These are phyloP conservation scores for Colletotrichum karsti DNA, from an alignment of 2,329 filamentous ascomycete genomes.

Conservation along the genomic window DNA sequence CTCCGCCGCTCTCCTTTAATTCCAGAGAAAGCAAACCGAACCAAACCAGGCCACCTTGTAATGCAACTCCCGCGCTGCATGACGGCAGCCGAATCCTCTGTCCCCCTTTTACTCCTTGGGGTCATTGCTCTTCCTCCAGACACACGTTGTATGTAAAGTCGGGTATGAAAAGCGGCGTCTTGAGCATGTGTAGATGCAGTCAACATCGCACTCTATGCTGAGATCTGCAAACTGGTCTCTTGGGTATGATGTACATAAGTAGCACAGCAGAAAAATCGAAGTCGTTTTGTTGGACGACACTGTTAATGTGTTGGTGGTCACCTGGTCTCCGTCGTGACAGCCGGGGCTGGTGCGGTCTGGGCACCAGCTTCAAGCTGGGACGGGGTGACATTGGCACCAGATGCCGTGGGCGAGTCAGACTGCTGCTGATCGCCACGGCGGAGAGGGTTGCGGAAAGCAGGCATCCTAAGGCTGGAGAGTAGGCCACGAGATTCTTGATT, in stretches of 20 bases:
- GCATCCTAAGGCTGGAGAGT: conserved; percentile 26
- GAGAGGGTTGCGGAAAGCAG: conserved; percentile 32
- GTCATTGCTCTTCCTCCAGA: neutral
- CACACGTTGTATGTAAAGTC: conserved; percentile 17
- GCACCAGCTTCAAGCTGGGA: conserved; percentile 57
- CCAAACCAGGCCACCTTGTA: conserved; percentile 17
- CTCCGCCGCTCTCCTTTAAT: conserved; percentile 30
- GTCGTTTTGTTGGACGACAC: neutral
- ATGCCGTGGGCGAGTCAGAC: conserved; percentile 31
- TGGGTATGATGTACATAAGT: conserved; percentile 28
- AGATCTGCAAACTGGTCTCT: conserved; percentile 25
- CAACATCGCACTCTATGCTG: conserved; percentile 18
- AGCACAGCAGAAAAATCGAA: conserved; percentile 22
- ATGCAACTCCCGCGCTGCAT: conserved; percentile 2
- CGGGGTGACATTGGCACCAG: conserved; percentile 47
- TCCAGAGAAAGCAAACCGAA: conserved; percentile 30
- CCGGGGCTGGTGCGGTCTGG: conserved; percentile 33
- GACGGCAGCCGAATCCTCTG: neutral
- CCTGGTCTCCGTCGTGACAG: conserved; percentile 13
- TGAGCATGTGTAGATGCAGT: conserved; percentile 16
- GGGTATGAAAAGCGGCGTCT: conserved; percentile 27
- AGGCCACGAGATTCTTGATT: conserved; percentile 25
- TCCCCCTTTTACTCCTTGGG: conserved; percentile 2
- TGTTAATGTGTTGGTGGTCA: neutral
- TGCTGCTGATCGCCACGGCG: conserved; percentile 30